A percentile compares a stretch with the other conserved stretches of the same genome.
Evolutionary conservation across 2,329 filamentous ascomycete species (phyloP).

Genomic region (Grosmannia huntii): DNA sequence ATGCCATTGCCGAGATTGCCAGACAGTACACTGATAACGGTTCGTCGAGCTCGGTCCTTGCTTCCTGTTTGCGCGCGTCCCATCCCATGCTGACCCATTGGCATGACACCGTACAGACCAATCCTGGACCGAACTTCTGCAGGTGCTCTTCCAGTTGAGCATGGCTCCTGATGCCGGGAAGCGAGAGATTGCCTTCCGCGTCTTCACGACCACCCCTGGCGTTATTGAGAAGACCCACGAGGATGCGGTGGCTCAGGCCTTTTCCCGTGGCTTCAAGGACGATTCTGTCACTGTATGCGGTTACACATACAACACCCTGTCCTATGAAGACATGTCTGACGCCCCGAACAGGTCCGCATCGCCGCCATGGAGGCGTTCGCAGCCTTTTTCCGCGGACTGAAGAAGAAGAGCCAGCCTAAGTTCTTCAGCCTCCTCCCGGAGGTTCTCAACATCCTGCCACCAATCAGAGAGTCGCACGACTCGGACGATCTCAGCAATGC

Average conservation of each 20-base stretch:
- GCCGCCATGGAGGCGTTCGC: constrained; percentile 95
- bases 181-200: constrained; percentile 85
- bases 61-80: neutral
- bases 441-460: constrained; percentile 85
- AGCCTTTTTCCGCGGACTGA: constrained; percentile 83
- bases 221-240: constrained; percentile 96
- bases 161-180: constrained; percentile 72
- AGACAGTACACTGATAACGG: constrained; percentile 88
- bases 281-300: constrained; percentile 58
- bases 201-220: constrained; percentile 87
- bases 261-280: constrained; percentile 86
- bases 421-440: constrained; percentile 81
- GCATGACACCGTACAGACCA: constrained; percentile 41
- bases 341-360: constrained; percentile 56
- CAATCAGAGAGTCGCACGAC: constrained; percentile 82
- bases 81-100: neutral
- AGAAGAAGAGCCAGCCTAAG: constrained; percentile 76
- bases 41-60: constrained; percentile 30
- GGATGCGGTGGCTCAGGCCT: constrained; percentile 75
- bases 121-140: constrained; percentile 80
- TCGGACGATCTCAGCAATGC: constrained; percentile 86
- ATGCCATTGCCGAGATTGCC: constrained; percentile 92
- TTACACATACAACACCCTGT: neutral
- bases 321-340: constrained; percentile 7
- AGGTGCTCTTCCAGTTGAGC: constrained; percentile 77